Base-by-base conservation (phyloP, 805 yeast genomes). In the Metschnikowia lachancei region DNA sequence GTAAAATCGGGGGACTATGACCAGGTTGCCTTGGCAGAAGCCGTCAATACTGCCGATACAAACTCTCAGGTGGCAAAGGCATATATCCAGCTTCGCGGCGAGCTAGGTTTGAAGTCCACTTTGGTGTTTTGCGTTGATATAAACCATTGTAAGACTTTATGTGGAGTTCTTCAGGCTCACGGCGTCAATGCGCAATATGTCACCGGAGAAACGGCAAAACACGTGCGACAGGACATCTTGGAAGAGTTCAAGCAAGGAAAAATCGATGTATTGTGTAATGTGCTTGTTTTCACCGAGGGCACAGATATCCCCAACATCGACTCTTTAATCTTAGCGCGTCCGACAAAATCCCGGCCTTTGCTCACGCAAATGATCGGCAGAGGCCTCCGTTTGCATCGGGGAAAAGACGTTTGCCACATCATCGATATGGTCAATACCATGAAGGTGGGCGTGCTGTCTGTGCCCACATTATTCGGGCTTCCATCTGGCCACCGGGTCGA, bases 241-340 rank as follows among this genome's bases (percentile, higher is more conserved):
- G 63, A 68, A 5, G 82, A 77, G 30, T 92, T 91, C 60, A 76
- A 73, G 50, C 55, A 65, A 0, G 90, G 94, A 0, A 60, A 74
- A 13, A 72, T 87, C 16, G 80, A 83, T 4, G 95, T 92, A 0
- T 65, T 91, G 26, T 76, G 94, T 67, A 92, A 92, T 59, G 94
- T 96, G 61, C 88, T 86, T 14, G 87, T 91, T 5, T 84, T 92
- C 56, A 91, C 96, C 0, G 98, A 91, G 62, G 98, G 98, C 0
- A 89, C 97, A 0, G 97, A 91, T 66, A 82, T 92, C 16, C 97
- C 97, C 2, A 82, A 82, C 50, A 85, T 90, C 46, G 97, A 91
- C 59, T 82, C 89, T 26, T 69, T 91, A 11, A 70, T 91, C 24
- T 63, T 91, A 28, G 86, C 87, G 3, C 68, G 97, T 29, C 96